Base-by-base conservation (phyloP, 164 flowering plant genomes). In the Chloranthus sessilifolius region DNA sequence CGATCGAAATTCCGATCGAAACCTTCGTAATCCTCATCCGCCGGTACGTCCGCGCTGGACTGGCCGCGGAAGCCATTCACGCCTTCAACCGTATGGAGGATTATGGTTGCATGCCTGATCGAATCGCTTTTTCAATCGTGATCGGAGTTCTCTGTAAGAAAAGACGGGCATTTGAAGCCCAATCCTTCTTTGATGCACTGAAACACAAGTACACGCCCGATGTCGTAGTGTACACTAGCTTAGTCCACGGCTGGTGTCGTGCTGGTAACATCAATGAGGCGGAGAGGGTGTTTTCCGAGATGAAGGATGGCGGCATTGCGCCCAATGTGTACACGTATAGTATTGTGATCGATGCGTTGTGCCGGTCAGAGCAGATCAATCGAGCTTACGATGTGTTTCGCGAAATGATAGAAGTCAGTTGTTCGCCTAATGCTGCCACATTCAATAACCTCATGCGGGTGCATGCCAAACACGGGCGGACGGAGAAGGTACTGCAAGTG, bases 161-260 rank as follows among this genome's bases (percentile, higher is more conserved):
- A 56, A 59, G 94, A 37, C 67, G 78, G 47, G 96, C 91, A 3
- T 8, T n/a, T 14, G 95, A 86, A 55, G 99, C 99, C 19, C 94
- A 88, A 49, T 56, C 84, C 0, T 85, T 92, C 61, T 88, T 85
- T 35, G 83, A 88, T 55, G 65, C 71, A 8, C 61, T 82, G 60
- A 83, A 83, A 62, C 66, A 74, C 35, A 78, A 44, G 52, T 88
- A 88, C 36, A 81, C 72, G 61, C 75, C 74, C n/a, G 98, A 92
- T 60, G 95, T 92, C 11, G 71, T 88, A n/a, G 50, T 83, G 7
- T 82, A 83, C 56, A 82, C 94, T 30, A 83, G 80, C 55, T 71
- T 92, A 60, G 67, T 92, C 26, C 77, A 81, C 55, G 98, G 95
- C 0, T 92, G 98, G 98, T 92, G 87, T 45, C 68, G 95, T 19